phyloP scores from a whole-genome alignment of 1,284 basidiomycete genomes.

The Phlebopus sp. region DNA sequence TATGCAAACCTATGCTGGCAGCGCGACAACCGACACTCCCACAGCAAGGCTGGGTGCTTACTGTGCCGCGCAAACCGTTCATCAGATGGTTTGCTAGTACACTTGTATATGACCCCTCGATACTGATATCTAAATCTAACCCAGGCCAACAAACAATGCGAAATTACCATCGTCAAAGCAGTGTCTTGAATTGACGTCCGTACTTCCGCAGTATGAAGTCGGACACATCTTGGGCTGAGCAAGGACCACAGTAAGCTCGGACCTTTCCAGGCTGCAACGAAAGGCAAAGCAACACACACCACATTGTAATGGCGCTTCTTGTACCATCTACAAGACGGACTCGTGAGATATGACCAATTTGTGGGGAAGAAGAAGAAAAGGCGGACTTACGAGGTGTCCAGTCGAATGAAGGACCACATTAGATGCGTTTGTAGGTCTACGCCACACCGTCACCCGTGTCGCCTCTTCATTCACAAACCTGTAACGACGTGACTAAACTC shows the following conservation, averaged over 20 bases:
- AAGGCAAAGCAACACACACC: constrained; percentile 27
- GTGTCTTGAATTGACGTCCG: constrained; percentile 3
- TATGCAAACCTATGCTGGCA: too few species aligned
- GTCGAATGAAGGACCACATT: constrained; percentile 54
- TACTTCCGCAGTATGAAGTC: constrained; percentile 20
- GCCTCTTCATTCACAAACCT: constrained; percentile 39
- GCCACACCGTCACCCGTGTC: constrained; percentile 52
- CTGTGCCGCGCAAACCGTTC: too few species aligned
- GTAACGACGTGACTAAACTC: constrained; percentile 5
- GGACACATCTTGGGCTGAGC: constrained; percentile 25
- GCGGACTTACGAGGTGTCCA: constrained; percentile 55
- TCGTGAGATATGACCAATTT: constrained; percentile 1
- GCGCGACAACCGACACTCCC: too few species aligned
- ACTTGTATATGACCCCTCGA: too few species aligned
- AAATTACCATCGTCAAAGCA: constrained; percentile 11
- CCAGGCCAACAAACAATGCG: background rate
- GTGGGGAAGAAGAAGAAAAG: background rate
- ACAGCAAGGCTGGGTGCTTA: too few species aligned
- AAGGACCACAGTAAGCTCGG: background rate
- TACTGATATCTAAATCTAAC: too few species aligned
- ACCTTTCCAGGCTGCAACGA: background rate
- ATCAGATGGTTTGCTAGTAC: too few species aligned
- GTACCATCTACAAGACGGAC: constrained; percentile 37
- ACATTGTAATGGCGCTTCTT: constrained; percentile 43
- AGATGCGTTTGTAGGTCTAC: constrained; percentile 54